Evolutionary conservation across 495 filamentous ascomycete species (phyloP).

Genomic region (Rusavskia elegans): DNA sequence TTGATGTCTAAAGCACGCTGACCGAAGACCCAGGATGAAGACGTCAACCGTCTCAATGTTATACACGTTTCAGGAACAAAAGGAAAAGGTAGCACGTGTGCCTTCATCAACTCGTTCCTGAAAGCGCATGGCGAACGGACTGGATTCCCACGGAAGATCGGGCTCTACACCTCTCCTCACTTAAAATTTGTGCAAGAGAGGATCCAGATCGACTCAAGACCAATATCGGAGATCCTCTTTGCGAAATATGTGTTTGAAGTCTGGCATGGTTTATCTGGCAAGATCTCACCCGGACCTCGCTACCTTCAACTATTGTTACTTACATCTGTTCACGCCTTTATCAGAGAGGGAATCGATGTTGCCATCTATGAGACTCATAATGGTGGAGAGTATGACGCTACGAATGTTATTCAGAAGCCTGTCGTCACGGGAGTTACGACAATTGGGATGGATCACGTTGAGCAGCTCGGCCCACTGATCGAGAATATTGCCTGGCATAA

Average conservation of each 20-base stretch:
- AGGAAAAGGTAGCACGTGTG: slow-evolving; percentile 36
- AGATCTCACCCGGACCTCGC: slow-evolving; percentile 14
- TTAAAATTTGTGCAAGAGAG: slow-evolving; percentile 45
- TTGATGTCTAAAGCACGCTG: no score
- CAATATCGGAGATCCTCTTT: slow-evolving; percentile 36
- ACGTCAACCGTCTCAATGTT: slow-evolving; percentile 21
- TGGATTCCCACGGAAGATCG: slow-evolving; percentile 29
- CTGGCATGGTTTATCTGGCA: slow-evolving; percentile 28
- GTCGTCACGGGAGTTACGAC: slow-evolving; percentile 45
- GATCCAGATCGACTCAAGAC: slow-evolving; percentile 40
- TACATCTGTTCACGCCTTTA: slow-evolving; percentile 54
- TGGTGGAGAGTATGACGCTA: slow-evolving; percentile 53
- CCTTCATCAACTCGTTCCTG: slow-evolving; percentile 27
- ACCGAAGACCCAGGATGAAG: not conserved
- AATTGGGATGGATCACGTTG: slow-evolving; percentile 57
- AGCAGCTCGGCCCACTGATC: slow-evolving; percentile 39
- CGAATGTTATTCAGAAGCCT: slow-evolving; percentile 49
- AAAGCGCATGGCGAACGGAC: slow-evolving; percentile 15
- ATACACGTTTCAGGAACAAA: slow-evolving; percentile 36
- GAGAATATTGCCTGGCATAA: slow-evolving; percentile 72
- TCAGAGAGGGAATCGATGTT: slow-evolving; percentile 45
- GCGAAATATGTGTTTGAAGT: slow-evolving; percentile 49
- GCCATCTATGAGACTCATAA: slow-evolving; percentile 61
- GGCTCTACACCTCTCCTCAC: slow-evolving; percentile 54
- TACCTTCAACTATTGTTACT: slow-evolving; percentile 50